These are phyloP conservation scores for Eucalyptus sp. DNA, from an alignment of 345 rosid species.

Conservation along the genomic window DNA sequence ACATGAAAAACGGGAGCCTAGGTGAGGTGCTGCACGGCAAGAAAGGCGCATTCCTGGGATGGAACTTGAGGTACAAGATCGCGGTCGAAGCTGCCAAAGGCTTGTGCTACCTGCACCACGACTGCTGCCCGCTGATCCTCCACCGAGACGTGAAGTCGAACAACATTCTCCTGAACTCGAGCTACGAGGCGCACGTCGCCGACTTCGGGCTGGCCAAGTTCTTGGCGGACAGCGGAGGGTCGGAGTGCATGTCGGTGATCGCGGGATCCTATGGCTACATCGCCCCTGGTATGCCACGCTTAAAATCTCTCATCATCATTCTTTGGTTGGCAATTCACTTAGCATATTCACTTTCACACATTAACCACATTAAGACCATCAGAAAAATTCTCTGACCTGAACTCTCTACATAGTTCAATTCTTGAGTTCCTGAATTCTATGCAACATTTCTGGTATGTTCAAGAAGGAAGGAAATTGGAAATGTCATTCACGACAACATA, in stretches of 20 bases:
- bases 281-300: slow-evolving; percentile 42
- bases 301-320: not conserved
- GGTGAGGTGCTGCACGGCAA: slow-evolving; percentile 59
- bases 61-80: slow-evolving; percentile 53
- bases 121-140: slow-evolving; percentile 53
- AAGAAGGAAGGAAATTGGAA: not conserved
- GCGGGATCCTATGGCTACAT: slow-evolving; percentile 77
- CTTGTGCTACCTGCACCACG: slow-evolving; percentile 67
- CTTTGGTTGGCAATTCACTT: not conserved
- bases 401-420: not conserved
- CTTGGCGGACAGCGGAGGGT: slow-evolving; percentile 34
- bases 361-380: not conserved
- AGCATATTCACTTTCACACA: not conserved
- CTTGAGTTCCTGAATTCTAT: not conserved
- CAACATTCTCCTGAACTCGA: slow-evolving; percentile 49
- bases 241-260: slow-evolving; percentile 68
- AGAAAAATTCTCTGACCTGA: not conserved
- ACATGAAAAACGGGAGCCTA: slow-evolving; percentile 62
- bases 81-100: slow-evolving; percentile 69
- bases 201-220: slow-evolving; percentile 73
- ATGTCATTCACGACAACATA: not conserved
- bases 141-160: slow-evolving; percentile 76
- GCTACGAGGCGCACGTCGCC: slow-evolving; percentile 65
- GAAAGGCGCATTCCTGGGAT: slow-evolving; percentile 35
- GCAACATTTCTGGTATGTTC: not conserved